Evolutionary conservation across 176 grass and related monocot genomes (phyloP).

Genomic region (Musa beccarii): DNA sequence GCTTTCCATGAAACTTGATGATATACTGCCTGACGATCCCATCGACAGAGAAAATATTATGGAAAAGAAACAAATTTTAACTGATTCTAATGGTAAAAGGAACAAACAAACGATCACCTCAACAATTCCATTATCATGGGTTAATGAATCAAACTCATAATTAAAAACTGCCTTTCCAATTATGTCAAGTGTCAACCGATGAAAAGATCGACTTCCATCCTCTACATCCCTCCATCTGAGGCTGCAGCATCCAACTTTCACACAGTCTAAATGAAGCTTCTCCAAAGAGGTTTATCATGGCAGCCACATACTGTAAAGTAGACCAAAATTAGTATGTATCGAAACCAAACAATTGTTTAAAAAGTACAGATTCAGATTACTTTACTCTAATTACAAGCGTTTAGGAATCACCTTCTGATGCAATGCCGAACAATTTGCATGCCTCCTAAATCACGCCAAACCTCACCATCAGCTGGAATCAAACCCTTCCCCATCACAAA

Average conservation of each 20-base stretch:
- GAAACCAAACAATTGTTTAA: not conserved
- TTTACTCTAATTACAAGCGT: no score
- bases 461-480: constrained; percentile 78
- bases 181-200: constrained; percentile 73
- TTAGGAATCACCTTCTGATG: constrained; percentile 66
- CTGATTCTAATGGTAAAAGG: not conserved
- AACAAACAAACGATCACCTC: constrained; percentile 43
- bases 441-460: constrained; percentile 88
- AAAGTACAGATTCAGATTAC: not conserved
- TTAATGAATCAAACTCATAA: constrained; percentile 96
- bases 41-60: constrained; percentile 2
- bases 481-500: constrained; percentile 94
- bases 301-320: constrained; percentile 52
- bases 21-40: constrained; percentile 64
- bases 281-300: constrained; percentile 81
- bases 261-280: constrained; percentile 64
- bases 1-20: no score
- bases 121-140: constrained; percentile 85
- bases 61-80: not conserved
- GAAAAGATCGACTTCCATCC: constrained; percentile 96
- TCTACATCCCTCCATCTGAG: constrained; percentile 65
- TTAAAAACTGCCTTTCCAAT: constrained; percentile 98
- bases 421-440: constrained; percentile 75
- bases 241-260: constrained; percentile 74
- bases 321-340: not conserved